A percentile compares a stretch with the other conserved stretches of the same genome.
phyloP scores from a whole-genome alignment of 2,329 filamentous ascomycete genomes.

The Sordariomycetes sp. region DNA sequence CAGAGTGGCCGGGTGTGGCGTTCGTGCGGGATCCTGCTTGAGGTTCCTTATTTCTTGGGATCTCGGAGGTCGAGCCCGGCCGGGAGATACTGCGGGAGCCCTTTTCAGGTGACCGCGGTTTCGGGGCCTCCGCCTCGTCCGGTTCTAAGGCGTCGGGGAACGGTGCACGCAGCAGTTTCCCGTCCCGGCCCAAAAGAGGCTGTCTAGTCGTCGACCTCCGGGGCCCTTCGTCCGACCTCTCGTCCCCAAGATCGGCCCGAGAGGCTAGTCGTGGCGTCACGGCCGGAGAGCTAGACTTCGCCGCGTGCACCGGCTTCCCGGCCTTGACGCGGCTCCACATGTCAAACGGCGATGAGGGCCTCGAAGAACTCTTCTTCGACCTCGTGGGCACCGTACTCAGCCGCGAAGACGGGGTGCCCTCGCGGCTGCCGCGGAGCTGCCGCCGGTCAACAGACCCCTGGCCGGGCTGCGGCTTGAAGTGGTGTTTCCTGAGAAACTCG shows the following conservation, averaged over 20 bases:
- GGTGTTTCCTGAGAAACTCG: conserved; percentile 65
- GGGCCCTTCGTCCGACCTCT: background rate
- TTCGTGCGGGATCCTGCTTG: background rate
- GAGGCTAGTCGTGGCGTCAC: background rate
- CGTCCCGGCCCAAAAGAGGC: conserved; percentile 4
- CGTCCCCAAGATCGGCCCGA: background rate
- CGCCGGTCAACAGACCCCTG: background rate
- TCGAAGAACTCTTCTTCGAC: background rate
- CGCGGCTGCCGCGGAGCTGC: background rate
- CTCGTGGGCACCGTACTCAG: background rate
- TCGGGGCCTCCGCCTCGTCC: background rate
- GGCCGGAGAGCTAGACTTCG: background rate
- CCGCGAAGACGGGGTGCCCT: background rate
- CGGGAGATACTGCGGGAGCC: background rate
- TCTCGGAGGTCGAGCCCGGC: background rate
- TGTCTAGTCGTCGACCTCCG: background rate
- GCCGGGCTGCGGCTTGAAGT: conserved; percentile 44
- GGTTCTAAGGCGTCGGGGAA: conserved; percentile 5
- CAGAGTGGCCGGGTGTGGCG: background rate
- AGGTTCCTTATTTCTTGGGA: background rate
- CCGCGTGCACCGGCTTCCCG: background rate
- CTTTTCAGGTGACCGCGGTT: background rate
- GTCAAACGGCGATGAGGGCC: conserved; percentile 19
- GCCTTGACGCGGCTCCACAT: conserved; percentile 23
- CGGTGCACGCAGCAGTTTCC: conserved; percentile 7